Base-by-base conservation (phyloP, 2,329 filamentous ascomycete genomes). In the Paraconiothyrium sp. region DNA sequence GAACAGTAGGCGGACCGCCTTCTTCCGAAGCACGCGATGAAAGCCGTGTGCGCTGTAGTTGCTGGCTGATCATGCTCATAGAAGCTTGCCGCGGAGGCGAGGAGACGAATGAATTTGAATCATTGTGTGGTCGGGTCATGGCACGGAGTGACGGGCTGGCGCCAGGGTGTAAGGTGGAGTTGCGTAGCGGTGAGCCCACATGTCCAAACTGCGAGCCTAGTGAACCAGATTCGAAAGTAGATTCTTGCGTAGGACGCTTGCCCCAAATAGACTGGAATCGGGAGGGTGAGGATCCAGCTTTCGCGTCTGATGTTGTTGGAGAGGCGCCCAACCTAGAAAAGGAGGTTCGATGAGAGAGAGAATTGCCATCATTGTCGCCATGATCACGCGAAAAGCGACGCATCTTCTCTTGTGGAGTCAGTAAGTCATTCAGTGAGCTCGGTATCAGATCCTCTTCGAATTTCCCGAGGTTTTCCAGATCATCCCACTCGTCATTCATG, bases 371-470 rank as follows among this genome's bases (percentile, higher is more conserved):
- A 56, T 84, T 80, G 51, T 88, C 85, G 57, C 83, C 81, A 37
- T 86, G 85, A 14, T 85, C 85, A 49, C 86, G 83, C 13, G 87
- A 89, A 56, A 87, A 82, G 20, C 87, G 83, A 49, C 87, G 83
- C 74, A 86, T 83, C 69, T 84, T 85, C 70, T 88, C 86, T 66
- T 88, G 86, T 0, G 87, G 87, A 0, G 86, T 88, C 37, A 90
- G 82, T 14, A 90, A 82, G 70, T 90, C 88, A 65, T 88, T 86
- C 49, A 90, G 77, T 58, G 84, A 87, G 32, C 84, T 91, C 0
- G 94, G 95, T 10, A 98, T 84, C 71, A 95, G 92, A 72, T 97
- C 93, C 72, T 97, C 94, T 76, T 97, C 92, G 70, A 95, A 94
- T 34, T 90, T 87, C 72, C 96, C 95, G 59, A 84, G 83, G 64